Evolutionary conservation across 2,329 filamentous ascomycete genomes (phyloP), one percentile per base, ranked within the genome.

Genomic region (Ceratocystis ficicola): DNA sequence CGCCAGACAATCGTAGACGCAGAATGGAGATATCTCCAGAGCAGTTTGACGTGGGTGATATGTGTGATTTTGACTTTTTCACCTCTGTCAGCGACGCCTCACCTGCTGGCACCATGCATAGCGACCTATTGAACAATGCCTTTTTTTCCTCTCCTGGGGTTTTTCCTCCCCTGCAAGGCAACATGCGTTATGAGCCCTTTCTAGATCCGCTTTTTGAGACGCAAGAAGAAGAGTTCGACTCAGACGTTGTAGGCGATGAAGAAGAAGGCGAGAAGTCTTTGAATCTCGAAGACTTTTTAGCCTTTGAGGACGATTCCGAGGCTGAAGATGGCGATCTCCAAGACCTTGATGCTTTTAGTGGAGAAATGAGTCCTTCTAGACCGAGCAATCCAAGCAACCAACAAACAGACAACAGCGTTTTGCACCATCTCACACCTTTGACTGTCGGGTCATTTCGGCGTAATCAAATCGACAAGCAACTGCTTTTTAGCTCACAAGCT

Each of bases 391-490:
- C 78, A 46, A 74, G 76, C 36, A 78, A 78, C 71, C 79, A 66
- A 25, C 52, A 57, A 28, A 10, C 30, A 7, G 36, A 84, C 69
- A 73, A 74, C 20, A 76, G 79, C 46, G 72, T 77, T 7, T 73
- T 75, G 10, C 83, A 91, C 48, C 85, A 87, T 71, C 83, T 84
- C 69, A 83, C 83, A 67, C 75, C 80, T 7, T 83, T 86, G 66
- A 83, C 87, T 15, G 88, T 94, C 44, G 88, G 88, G 46, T 87
- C 89, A 0, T 95, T 94, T 79, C 88, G 88, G 66, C 83, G 79
- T 69, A 86, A 83, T 73, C 85, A 83, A 73, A 84, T 78, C 78
- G 83, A 83, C 72, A 80, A 83, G 72, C 80, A 83, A 70, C 76
- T 85, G 68, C 83, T 85, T 67, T 74, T 81, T 69, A 84, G 81